Base-by-base conservation (phyloP, 108 stramenopile genomes). In the Conticribra guillardii region DNA sequence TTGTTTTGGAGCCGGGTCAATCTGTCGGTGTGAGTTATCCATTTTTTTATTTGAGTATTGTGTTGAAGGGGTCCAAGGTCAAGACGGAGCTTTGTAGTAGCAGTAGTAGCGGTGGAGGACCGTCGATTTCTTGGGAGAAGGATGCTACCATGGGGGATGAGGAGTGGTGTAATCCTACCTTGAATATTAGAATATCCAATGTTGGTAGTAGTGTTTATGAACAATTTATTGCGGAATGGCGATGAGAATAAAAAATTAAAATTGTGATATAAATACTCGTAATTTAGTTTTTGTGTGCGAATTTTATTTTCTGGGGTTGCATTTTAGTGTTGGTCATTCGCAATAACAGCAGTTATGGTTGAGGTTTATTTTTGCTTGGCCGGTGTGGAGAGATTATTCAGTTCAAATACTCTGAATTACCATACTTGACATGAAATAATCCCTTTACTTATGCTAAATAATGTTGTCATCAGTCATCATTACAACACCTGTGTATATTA, bases 211-310 rank as follows among this genome's bases (percentile, higher is more conserved):
- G 60, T 27, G 47, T 31, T 17, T 86, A 60, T 52, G 85, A 82
- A 47, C 82, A 81, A 60, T 90, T 78, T 61, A 86, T 90, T 60
- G 74, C 83, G 2, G 89, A 90, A 60, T 88, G 85, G 83, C 59
- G 82, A 61, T 85, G 66, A 82, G 18, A 23, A 44, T 21, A 24
- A 22, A n/a, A n/a, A n/a, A n/a, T 11, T 41, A 11, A 41, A 9
- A 41, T 41, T 41, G 11, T 41, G 8, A 11, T 11, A 11, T 9
- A 9, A 9, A 41, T 11, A 11, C 11, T 41, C 8, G 11, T 9
- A 41, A 41, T 41, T 41, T 11, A 41, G 11, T 41, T 9, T 41
- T 11, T 11, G 37, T 41, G 11, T 41, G 37, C 5, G 11, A 5
- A 9, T 41, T 9, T 41, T 41, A 9, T 41, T 11, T 41, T 41